Evolutionary conservation across 305 asterid genomes (phyloP), one percentile per base, ranked within the genome.

Genomic region (Fraxinus floribunda): DNA sequence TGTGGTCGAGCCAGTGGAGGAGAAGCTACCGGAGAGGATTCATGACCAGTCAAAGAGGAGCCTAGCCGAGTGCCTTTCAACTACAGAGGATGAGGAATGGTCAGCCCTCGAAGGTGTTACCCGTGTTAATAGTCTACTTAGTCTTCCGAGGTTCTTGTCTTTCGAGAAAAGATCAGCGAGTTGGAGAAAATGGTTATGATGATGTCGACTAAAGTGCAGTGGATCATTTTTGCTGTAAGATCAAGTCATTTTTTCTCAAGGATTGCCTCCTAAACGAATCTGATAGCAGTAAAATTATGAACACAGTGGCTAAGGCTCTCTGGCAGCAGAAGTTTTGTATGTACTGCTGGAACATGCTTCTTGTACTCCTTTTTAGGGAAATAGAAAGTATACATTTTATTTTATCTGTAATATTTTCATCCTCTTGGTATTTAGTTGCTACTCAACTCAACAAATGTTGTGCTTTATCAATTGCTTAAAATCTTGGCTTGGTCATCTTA

Each of bases 81-180:
- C 90, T 15, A 90, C 94, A 2, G 97, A 94, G 76, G 97, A 96
- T 0, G 77, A 73, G 49, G 99, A 95, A 77, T 97, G 99, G 99
- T 91, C 99, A 5, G 99, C 99, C 4, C 94, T 97, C 0, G 98
- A 93, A 86, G 99, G 99, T 13, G 82, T 97, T 29, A 90, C 97
- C 8, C 89, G 99, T 83, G 98, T 93, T 18, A 97, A 97, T 79
- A 97, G 98, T 83, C 91, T 97, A 70, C 93, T 97, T 22, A 97
- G 98, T 82, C 86, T 97, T n/a, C 99, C 99, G 0, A 88, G 99
- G 88, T 92, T 95, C 90, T 85, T 93, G 90, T 89, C 98, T 46
- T 83, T 87, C 62, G 95, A 93, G 75, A 92, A 84, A 85, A 86
- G 95, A 85, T 92, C 97, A 2, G 66, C 85, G 2, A 73, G 77